A percentile compares a stretch with the other conserved stretches of the same genome.
Evolutionary conservation across 805 yeast species (phyloP).

Genomic region (Sugiyamaella qingdaonensis): DNA sequence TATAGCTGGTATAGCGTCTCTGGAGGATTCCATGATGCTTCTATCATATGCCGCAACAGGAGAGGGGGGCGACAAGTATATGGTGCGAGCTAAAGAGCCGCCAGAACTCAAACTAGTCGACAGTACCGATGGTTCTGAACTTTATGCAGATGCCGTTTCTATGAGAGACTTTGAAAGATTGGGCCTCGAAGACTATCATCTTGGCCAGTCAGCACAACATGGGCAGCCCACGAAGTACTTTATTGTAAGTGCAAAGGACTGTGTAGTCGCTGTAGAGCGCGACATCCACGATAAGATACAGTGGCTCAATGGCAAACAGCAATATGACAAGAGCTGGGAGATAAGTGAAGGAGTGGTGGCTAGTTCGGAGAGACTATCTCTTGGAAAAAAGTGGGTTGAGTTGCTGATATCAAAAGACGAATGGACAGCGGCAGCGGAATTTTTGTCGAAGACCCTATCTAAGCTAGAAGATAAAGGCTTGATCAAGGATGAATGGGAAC

Average conservation of each 20-base stretch:
- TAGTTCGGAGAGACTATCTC: constrained; percentile 46
- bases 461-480: constrained; percentile 21
- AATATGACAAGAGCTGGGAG: constrained; percentile 71
- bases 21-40: constrained; percentile 65
- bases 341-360: constrained; percentile 58
- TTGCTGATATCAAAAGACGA: constrained; percentile 32
- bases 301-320: constrained; percentile 61
- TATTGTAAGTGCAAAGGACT: constrained; percentile 77
- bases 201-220: constrained; percentile 40
- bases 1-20: constrained; percentile 75
- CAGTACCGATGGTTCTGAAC: constrained; percentile 61
- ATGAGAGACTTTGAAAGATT: constrained; percentile 48
- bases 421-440: constrained; percentile 55
- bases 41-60: constrained; percentile 39
- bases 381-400: constrained; percentile 56
- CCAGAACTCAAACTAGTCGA: constrained; percentile 77
- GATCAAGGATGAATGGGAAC: constrained; percentile 52
- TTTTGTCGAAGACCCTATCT: constrained; percentile 41
- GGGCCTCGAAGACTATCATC: constrained; percentile 76
- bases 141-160: constrained; percentile 73
- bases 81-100: constrained; percentile 28
- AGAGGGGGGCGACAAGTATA: neutral
- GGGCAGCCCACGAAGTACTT: constrained; percentile 44
- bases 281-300: constrained; percentile 62
- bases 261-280: constrained; percentile 69